Evolutionary conservation across 768 basidiomycete genomes (phyloP).

Genomic region (Tylopilus balloui): DNA sequence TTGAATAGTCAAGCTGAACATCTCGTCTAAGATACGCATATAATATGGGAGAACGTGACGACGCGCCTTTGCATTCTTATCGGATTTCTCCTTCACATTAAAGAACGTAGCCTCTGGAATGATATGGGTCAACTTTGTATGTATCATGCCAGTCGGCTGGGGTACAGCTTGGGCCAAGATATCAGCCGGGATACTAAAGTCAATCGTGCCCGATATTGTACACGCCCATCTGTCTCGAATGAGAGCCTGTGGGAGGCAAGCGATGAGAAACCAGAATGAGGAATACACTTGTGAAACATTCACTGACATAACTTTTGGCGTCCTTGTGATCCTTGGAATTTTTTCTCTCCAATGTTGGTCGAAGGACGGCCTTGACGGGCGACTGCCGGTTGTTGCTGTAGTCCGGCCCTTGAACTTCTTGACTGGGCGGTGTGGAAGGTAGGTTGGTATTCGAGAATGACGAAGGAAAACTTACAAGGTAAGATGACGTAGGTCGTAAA

Average conservation of each 20-base stretch:
- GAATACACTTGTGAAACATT: background rate
- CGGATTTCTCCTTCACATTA: no score
- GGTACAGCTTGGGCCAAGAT: background rate
- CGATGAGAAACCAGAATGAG: background rate
- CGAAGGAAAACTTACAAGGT: no score
- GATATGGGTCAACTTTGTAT: no score
- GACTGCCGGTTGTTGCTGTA: constrained; percentile 11
- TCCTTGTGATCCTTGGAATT: background rate
- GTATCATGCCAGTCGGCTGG: no score
- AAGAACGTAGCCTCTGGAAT: no score
- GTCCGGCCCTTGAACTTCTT: constrained; percentile 17
- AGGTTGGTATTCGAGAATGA: no score
- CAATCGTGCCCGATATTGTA: constrained; percentile 28
- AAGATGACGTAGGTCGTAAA: no score
- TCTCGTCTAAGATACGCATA: background rate
- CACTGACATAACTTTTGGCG: constrained; percentile 4
- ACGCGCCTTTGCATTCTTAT: no score
- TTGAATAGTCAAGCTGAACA: constrained; percentile 2
- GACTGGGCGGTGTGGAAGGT: no score
- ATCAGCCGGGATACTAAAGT: background rate
- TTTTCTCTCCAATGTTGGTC: no score
- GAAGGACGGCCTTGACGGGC: constrained; percentile 16
- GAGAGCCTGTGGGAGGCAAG: constrained; percentile 28
- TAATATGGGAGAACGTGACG: background rate
- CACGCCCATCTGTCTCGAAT: constrained; percentile 35